A percentile compares a stretch with the other conserved stretches of the same genome.
These are phyloP conservation scores for Fusarium napiforme DNA, from an alignment of 2,329 filamentous ascomycete genomes.

Conservation along the genomic window DNA sequence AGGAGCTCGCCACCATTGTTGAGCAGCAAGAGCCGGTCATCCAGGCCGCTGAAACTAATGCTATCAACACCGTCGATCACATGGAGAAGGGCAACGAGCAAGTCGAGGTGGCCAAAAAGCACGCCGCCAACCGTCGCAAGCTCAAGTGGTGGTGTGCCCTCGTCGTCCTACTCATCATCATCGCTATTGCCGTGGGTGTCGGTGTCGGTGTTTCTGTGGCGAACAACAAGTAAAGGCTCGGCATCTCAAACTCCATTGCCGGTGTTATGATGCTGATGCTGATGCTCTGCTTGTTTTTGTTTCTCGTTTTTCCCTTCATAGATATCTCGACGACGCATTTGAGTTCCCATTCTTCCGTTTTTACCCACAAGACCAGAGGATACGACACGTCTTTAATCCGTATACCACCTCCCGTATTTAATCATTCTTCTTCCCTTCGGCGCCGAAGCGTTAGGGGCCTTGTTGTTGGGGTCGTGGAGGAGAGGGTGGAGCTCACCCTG, in stretches of 20 bases:
- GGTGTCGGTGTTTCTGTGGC: constrained; percentile 62
- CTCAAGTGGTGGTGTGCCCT: constrained; percentile 85
- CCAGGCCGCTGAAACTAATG: constrained; percentile 70
- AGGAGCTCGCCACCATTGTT: constrained; percentile 79
- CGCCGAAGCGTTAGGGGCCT: constrained; percentile 27
- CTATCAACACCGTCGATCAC: constrained; percentile 72
- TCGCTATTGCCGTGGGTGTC: constrained; percentile 65
- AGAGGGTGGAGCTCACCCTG: constrained; percentile 7
- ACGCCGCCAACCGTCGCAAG: constrained; percentile 74
- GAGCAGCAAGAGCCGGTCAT: constrained; percentile 77
- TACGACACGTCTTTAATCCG: constrained; percentile 24
- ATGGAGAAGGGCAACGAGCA: constrained; percentile 76
- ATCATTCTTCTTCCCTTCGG: constrained; percentile 38
- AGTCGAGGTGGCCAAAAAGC: constrained; percentile 73
- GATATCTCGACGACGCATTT: constrained; percentile 36
- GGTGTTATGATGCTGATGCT: constrained; percentile 19
- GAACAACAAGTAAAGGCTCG: constrained; percentile 31
- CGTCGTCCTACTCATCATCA: constrained; percentile 67
- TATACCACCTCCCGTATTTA: constrained; percentile 38
- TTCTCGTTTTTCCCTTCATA: constrained; percentile 35
- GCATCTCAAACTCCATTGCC: neutral
- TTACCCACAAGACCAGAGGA: constrained; percentile 20
- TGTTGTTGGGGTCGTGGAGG: constrained; percentile 18
- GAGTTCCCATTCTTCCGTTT: constrained; percentile 2
- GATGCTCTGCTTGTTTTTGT: constrained; percentile 26